A percentile compares a stretch with the other conserved stretches of the same genome.
Conservation (phyloP, 371 early-diverging fungal genomes). For the Circinella minor region DNA sequence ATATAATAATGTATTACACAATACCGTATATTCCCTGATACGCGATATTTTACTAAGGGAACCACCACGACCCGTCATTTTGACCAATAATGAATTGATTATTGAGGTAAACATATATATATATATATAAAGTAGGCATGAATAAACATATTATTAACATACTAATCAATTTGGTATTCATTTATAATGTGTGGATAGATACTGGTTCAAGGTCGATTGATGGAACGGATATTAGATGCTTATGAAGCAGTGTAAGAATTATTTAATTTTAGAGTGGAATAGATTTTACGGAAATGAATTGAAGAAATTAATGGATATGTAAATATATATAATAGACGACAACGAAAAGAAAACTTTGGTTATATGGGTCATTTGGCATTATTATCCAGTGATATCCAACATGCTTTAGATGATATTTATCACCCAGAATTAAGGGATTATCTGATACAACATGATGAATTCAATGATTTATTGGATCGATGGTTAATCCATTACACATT, state of each 20-base stretch:
- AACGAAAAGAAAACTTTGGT: constrained; percentile 1
- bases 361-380: constrained; percentile 29
- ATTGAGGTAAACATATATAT: constrained; percentile 5
- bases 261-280: too few relatives aligned
- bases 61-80: background rate
- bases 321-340: background rate
- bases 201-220: constrained; percentile 10
- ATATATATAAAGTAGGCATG: background rate
- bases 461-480: background rate
- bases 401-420: constrained; percentile 5
- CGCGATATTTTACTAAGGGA: constrained; percentile 15
- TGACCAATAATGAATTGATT: background rate
- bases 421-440: background rate
- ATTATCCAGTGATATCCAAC: constrained; percentile 19
- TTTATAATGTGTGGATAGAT: background rate
- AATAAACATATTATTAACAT: too few relatives aligned
- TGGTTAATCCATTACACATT: background rate
- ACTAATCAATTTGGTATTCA: background rate
- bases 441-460: background rate
- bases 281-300: too few relatives aligned
- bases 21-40: constrained; percentile 18
- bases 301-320: background rate
- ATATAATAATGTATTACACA: constrained; percentile 24
- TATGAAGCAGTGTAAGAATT: constrained; percentile 9
- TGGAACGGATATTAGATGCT: constrained; percentile 18